phyloP scores from a whole-genome alignment of 2,329 filamentous ascomycete species.

The Sarocladium strictum region DNA sequence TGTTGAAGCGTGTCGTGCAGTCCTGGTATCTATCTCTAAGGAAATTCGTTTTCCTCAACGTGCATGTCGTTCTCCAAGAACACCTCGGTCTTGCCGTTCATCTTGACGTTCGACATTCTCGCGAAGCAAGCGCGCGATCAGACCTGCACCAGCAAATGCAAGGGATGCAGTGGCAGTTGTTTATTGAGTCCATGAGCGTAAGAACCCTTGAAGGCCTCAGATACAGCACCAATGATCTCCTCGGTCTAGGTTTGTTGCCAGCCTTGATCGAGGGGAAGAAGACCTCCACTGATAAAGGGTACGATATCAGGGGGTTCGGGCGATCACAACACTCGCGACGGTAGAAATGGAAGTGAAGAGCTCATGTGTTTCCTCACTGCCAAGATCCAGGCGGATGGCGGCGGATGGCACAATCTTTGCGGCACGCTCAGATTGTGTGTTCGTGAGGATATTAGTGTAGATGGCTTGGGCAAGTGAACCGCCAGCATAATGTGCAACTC shows the following conservation, averaged over 20 bases:
- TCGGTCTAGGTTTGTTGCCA: conserved; percentile 11
- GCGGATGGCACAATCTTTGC: conserved; percentile 26
- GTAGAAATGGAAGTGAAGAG: conserved; percentile 23
- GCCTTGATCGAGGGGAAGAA: neutral
- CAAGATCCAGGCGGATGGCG: conserved; percentile 26
- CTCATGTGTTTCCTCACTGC: conserved; percentile 21
- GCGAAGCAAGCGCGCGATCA: conserved; percentile 22
- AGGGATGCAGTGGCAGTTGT: conserved; percentile 22
- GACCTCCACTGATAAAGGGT: too few species aligned
- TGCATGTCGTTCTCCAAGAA: conserved; percentile 25
- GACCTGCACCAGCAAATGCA: conserved; percentile 23
- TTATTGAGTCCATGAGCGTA: conserved; percentile 22
- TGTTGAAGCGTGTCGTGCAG: too few species aligned
- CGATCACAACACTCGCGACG: conserved; percentile 15
- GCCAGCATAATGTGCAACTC: conserved; percentile 35
- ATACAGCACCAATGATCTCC: conserved; percentile 21
- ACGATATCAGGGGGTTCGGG: conserved; percentile 19
- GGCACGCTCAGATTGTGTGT: conserved; percentile 24
- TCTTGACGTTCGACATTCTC: conserved; percentile 27
- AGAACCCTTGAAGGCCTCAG: conserved; percentile 22
- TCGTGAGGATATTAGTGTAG: conserved; percentile 35
- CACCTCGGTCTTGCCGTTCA: conserved; percentile 30
- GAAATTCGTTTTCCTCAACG: conserved; percentile 5
- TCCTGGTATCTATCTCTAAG: neutral
- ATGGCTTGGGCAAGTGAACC: conserved; percentile 33